Evolutionary conservation across 768 basidiomycete species (phyloP), one percentile per base, ranked within the genome.

Genomic region (Clitopilus passeckerianus): DNA sequence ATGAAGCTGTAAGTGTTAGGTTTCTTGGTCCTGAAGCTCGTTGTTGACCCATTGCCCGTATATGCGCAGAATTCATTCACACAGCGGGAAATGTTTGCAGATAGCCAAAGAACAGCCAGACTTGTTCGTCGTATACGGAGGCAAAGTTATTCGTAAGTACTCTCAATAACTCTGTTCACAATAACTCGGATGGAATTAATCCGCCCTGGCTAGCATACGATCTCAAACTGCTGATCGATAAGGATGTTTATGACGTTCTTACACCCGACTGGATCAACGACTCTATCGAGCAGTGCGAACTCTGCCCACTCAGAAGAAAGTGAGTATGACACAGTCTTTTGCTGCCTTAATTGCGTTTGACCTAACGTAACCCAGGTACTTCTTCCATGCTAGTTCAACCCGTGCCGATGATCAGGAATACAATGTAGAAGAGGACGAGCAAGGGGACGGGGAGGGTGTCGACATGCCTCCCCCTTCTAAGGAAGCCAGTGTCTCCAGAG

Each of bases 191-290:
- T 41, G 37, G 5, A 41, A 2, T 9, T 41, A 15, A 41, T 41
- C n/a, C 5, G 37, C 10, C 5, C 37, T 24, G 34, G 56, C 22
- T 57, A 91, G 90, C 88, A 0, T 89, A 87, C 65, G 86, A 90
- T 64, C 75, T 92, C 64, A 87, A 83, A 69, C 71, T 85, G 57
- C 72, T 90, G 58, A 86, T 93, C 55, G 79, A 87, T 59, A 91
- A 90, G 65, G 87, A 80, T 3, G 75, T 77, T 0, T 75, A 86
- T 58, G 88, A 93, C 62, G 85, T 96, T 54, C 74, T 96, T 60
- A 86, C 81, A 58, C 92, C 95, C 0, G 74, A 81, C 27, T 98
- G 95, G 94, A 76, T 98, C 57, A 67, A 78, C 35, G 91, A 94
- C 66, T 95, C 88, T 22, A 78, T 95, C n/a, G 76, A 79, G 5